Evolutionary conservation across 176 grass and related monocot species (phyloP).

Genomic region (Carex myosuroides): DNA sequence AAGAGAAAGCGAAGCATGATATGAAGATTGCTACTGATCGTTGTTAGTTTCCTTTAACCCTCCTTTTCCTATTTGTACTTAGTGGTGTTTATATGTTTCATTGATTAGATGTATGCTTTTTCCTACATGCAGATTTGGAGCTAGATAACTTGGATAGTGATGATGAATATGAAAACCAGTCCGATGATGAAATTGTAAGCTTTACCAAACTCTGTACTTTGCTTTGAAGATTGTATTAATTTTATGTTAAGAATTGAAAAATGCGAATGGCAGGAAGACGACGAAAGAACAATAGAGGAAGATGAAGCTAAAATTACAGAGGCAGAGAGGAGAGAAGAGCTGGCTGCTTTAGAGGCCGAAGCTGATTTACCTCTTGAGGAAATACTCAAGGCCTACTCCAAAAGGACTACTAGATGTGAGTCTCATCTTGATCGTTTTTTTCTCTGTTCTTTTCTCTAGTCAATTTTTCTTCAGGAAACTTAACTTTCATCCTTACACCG

Average conservation of each 20-base stretch:
- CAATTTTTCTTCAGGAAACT: neutral
- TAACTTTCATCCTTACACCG: neutral
- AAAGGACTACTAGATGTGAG: constrained; percentile 12
- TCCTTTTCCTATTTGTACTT: neutral
- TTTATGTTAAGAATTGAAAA: constrained; percentile 11
- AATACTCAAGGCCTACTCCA: constrained; percentile 44
- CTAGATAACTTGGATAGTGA: constrained; percentile 56
- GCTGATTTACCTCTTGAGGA: constrained; percentile 80
- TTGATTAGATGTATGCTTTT: constrained; percentile 1
- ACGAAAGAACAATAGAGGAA: constrained; percentile 72
- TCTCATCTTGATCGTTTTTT: neutral
- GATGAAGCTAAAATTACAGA: constrained; percentile 95
- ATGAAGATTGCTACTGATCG: constrained; percentile 26
- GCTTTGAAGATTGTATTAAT: neutral
- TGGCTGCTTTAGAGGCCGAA: constrained; percentile 79
- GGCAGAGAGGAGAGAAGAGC: constrained; percentile 67
- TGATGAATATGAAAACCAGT: constrained; percentile 59
- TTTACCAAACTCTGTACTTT: constrained; percentile 16
- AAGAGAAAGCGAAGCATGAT: constrained; percentile 26
- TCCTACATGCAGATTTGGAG: constrained; percentile 14
- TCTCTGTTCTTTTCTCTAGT: neutral
- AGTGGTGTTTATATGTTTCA: neutral
- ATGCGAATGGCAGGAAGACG: constrained; percentile 64
- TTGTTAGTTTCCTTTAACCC: constrained; percentile 14
- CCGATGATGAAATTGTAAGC: constrained; percentile 69